Base-by-base conservation (phyloP, 371 early-diverging fungal species). In the Blakeslea trispora region DNA sequence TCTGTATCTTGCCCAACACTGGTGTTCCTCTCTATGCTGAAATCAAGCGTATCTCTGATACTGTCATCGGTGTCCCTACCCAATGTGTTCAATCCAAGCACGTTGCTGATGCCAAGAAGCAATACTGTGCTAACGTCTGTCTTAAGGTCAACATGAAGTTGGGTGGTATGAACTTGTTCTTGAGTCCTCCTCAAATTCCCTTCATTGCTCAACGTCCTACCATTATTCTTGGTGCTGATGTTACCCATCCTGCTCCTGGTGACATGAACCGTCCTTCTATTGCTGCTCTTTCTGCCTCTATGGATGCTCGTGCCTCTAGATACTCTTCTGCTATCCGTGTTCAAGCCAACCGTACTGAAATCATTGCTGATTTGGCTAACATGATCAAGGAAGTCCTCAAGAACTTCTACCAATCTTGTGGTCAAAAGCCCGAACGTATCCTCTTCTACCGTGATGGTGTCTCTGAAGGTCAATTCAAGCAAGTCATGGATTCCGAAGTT, bases 221-320 rank as follows among this genome's bases (percentile, higher is more conserved):
- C 5, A 91, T 99, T 44, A 63, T 99, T n/a, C 76, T 99, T 62
- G 99, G 98, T 43, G 96, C 95, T 37, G 98, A 99, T 79, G 93
- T 98, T 11, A 90, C 94, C 4, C 94, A 94, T 55, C 91, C 94
- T 41, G 86, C 83, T 21, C 89, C 91, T 34, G 93, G 94, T 31
- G 72, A 89, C 35, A 71, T 74, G 42, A 78, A 75, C 48, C 81
- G 84, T 48, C 92, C 92, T n/a, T 93, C 94, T 9, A 92, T 99
- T 61, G 95, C 96, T 46, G 72, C 75, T 15, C 61, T 72, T 13
- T 65, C 68, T 18, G 75, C 66, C 10, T 89, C 92, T n/a, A 86
- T 93, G 81, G 95, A 97, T 72, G 77, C 85, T 10, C 82, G 87
- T 68, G 92, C 92, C 31, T 86, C 93, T n/a, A 79, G 90, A 18